These are phyloP conservation scores for Schwanniomyces occidentalis DNA, from an alignment of 805 yeast species.

Conservation along the genomic window DNA sequence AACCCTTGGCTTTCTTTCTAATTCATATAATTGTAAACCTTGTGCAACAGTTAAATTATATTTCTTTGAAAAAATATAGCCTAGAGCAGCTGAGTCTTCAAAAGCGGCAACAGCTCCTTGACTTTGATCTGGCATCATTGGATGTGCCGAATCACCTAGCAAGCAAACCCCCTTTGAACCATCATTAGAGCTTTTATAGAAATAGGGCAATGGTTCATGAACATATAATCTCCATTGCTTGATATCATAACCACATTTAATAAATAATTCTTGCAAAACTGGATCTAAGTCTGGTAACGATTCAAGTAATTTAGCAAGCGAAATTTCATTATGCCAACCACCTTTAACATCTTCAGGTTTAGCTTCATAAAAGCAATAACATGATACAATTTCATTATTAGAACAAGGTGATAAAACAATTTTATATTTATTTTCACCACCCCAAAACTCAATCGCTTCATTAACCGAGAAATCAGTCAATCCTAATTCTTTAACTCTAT, in stretches of 20 bases:
- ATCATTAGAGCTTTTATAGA: conserved; percentile 19
- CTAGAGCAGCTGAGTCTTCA: conserved; percentile 23
- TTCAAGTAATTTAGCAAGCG: conserved; percentile 16
- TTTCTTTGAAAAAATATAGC: conserved; percentile 24
- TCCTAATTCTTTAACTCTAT: conserved; percentile 15
- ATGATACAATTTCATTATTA: conserved; percentile 19
- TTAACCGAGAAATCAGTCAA: conserved; percentile 20
- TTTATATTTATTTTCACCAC: conserved; percentile 18
- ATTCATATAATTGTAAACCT: conserved; percentile 22
- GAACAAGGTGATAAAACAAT: conserved; percentile 25
- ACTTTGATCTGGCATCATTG: conserved; percentile 22
- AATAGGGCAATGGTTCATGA: conserved; percentile 21
- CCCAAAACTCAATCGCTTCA: conserved; percentile 27
- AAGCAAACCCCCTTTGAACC: conserved; percentile 18
- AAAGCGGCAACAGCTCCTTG: conserved; percentile 25
- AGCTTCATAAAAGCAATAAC: conserved; percentile 25
- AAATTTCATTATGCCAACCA: conserved; percentile 22
- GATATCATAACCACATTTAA: conserved; percentile 21
- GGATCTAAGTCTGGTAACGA: conserved; percentile 20
- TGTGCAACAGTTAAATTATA: conserved; percentile 20
- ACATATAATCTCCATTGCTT: conserved; percentile 27
- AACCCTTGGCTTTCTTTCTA: conserved; percentile 27
- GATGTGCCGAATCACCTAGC: conserved; percentile 25
- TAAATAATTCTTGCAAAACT: conserved; percentile 17
- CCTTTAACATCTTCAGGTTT: conserved; percentile 14